A percentile compares a stretch with the other conserved stretches of the same genome.
Conservation (phyloP, 257 asterid genomes). For the Salvia rosmarinus region DNA sequence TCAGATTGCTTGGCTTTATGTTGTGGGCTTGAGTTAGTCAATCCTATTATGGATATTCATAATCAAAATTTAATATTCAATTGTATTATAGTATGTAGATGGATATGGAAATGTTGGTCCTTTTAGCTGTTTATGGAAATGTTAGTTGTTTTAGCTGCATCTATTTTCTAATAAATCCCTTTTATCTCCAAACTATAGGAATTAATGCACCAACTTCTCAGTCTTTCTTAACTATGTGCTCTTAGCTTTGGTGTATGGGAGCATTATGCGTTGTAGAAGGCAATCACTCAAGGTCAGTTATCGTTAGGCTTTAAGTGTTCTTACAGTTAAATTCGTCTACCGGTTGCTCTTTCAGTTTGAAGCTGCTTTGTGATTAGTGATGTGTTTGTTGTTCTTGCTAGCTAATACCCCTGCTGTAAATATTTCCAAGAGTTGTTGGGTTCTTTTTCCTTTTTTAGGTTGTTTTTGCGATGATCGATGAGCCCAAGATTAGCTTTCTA, state of each 20-base stretch:
- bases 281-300: slow-evolving; percentile 76
- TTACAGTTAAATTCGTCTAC: slow-evolving; percentile 8
- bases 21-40: slow-evolving; percentile 19
- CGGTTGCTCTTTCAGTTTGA: slow-evolving; percentile 16
- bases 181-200: slow-evolving; percentile 50
- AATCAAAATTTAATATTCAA: not conserved
- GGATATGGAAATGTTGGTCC: not conserved
- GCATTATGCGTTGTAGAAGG: slow-evolving; percentile 70
- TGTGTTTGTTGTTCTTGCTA: slow-evolving; percentile 11
- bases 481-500: too few species aligned
- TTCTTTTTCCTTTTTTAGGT: not conserved
- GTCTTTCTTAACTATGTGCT: slow-evolving; percentile 88
- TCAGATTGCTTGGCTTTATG: slow-evolving; percentile 17
- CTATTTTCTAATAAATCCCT: not conserved
- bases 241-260: slow-evolving; percentile 83
- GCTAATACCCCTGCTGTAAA: not conserved
- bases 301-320: slow-evolving; percentile 5
- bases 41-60: slow-evolving; percentile 11
- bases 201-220: slow-evolving; percentile 97
- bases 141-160: not conserved
- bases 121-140: not conserved
- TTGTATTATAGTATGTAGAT: not conserved
- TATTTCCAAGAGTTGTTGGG: not conserved
- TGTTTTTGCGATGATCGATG: not conserved
- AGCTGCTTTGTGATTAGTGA: not conserved